Percentiles rank a stretch among this genome's conserved stretches.
phyloP scores from a whole-genome alignment of 805 yeast genomes.

The Lipomyces anomalus region DNA sequence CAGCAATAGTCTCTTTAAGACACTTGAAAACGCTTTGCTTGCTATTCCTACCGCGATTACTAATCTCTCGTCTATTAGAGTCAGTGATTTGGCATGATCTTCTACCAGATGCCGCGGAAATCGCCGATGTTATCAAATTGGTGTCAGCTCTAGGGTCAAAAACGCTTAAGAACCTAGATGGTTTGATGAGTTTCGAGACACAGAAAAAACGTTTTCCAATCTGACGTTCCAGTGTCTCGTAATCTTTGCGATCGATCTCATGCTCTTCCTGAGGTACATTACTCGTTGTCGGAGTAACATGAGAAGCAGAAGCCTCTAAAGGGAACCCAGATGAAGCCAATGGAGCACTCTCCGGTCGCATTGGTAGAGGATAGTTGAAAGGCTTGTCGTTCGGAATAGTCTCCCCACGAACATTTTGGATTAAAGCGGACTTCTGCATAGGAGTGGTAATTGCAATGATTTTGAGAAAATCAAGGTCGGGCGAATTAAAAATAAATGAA shows the following conservation, averaged over 20 bases:
- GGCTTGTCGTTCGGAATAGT: too few relatives aligned
- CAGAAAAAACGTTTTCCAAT: constrained; percentile 15
- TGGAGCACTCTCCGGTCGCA: too few relatives aligned
- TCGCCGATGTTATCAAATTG: too few relatives aligned
- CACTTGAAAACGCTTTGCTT: constrained; percentile 25
- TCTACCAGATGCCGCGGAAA: too few relatives aligned
- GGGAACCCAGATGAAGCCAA: too few relatives aligned
- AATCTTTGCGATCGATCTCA: constrained; percentile 7
- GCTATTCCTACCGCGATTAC: too few relatives aligned
- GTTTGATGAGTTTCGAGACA: constrained; percentile 23
- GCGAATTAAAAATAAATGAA: constrained; percentile 11
- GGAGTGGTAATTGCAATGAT: constrained; percentile 24
- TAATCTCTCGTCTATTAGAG: too few relatives aligned
- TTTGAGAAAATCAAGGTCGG: constrained; percentile 10
- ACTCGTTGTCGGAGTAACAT: constrained; percentile 2
- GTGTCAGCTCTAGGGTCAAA: too few relatives aligned
- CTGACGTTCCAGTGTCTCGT: constrained; percentile 11
- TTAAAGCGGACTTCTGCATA: constrained; percentile 26
- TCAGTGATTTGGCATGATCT: too few relatives aligned
- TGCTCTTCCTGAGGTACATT: too few relatives aligned
- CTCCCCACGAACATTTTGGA: constrained; percentile 18
- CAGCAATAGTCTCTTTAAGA: constrained; percentile 16
- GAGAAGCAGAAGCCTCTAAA: too few relatives aligned
- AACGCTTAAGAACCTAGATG: constrained; percentile 10
- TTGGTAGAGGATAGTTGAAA: too few relatives aligned